Evolutionary conservation across 768 basidiomycete genomes (phyloP), one percentile per base, ranked within the genome.

Genomic region (Boletus rufocinnamomeus): DNA sequence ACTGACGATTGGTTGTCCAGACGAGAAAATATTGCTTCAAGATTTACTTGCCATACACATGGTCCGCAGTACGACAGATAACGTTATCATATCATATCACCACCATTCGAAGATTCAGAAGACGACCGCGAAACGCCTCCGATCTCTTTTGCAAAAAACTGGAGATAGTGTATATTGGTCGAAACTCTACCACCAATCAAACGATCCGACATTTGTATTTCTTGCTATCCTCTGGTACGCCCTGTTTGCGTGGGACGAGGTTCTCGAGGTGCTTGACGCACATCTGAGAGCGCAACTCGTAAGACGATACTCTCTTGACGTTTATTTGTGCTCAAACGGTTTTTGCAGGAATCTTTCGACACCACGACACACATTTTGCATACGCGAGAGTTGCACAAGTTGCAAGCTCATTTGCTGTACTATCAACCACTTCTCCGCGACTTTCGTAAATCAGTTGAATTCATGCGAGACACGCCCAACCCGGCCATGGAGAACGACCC

Each of bases 241-340:
- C 0, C 63, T 85, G 28, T 85, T 85, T 63, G 78, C 83, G 1
- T 86, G 85, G 83, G 85, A 86, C 50, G 82, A 86, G 66, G 72
- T 82, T 0, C 73, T 85, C 27, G 84, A 84, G 62, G 69, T 72
- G 14, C 63, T 86, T 37, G 84, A 84, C 54, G 60, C 63, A 11
- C 81, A 86, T 62, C 77, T 86, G 23, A 80, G 76, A 56, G 74
- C 59, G 49, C 28, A 38, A 54, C 69, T 86, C 69, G 83, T 84
- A 64, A 47, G 67, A 4, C 5, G 8, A 7, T 13, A 6, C 38
- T 48, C 8, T 21, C 6, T 38, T 6, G 14, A 45, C 16, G 1
- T 50, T 45, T 28, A n/a, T 37, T 50, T 38, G 30, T 52, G 14
- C 49, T 61, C 23, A 61, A 2, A 41, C n/a, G 2, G 1, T 52